Percentiles rank a stretch among this genome's conserved stretches.
These are phyloP conservation scores for Lactarius hatsudake DNA, from an alignment of 768 basidiomycete genomes.

Conservation along the genomic window DNA sequence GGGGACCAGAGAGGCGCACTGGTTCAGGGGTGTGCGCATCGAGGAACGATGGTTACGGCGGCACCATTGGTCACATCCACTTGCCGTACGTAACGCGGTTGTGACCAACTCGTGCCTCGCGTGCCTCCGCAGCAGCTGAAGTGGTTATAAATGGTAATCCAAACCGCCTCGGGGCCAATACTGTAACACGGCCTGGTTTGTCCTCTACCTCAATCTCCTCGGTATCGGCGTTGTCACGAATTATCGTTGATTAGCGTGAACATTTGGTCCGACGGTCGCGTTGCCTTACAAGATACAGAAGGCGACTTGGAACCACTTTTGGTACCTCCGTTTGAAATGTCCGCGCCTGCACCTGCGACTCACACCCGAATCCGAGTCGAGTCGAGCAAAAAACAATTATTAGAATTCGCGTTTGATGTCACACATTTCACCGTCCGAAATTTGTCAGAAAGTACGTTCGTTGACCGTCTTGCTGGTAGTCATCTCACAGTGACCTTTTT, in stretches of 20 bases:
- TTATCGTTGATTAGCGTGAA: background rate
- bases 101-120: background rate
- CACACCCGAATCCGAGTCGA: background rate
- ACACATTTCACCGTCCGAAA: slow-evolving; percentile 28
- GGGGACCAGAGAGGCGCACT: slow-evolving; percentile 6
- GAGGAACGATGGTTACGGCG: background rate
- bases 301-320: background rate
- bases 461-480: background rate
- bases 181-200: no score
- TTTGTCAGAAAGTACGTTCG: slow-evolving; percentile 25
- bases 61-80: background rate
- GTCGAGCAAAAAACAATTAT: background rate
- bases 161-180: background rate
- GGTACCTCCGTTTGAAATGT: background rate
- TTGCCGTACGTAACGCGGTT: background rate
- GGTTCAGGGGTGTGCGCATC: background rate
- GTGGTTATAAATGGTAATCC: background rate
- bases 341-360: background rate
- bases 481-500: background rate
- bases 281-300: background rate
- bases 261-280: background rate
- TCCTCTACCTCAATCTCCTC: background rate
- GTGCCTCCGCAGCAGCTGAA: no score
- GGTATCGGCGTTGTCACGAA: background rate
- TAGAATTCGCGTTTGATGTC: slow-evolving; percentile 1